Evolutionary conservation across 768 basidiomycete species (phyloP).

Genomic region (Guyanaporus albipodus): DNA sequence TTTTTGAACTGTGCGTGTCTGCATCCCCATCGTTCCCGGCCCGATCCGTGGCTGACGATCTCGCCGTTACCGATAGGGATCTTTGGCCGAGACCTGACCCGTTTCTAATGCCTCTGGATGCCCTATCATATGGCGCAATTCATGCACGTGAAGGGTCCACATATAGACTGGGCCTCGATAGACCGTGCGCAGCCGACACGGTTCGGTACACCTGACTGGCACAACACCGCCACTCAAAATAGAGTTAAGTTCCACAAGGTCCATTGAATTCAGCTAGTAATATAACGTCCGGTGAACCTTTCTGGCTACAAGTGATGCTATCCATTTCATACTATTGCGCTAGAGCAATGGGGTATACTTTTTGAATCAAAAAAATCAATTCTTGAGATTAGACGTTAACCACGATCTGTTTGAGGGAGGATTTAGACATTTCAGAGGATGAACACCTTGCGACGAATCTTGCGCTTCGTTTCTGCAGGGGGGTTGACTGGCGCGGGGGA

Average conservation of each 20-base stretch:
- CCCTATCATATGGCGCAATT: background rate
- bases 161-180: background rate
- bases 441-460: constrained; percentile 29
- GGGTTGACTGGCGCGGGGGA: constrained; percentile 7
- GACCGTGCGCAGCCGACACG: background rate
- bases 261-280: constrained; percentile 10
- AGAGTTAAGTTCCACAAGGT: constrained; percentile 9
- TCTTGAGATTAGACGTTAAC: background rate
- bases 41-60: constrained; percentile 14
- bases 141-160: background rate
- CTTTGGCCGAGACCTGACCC: constrained; percentile 69
- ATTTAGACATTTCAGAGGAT: constrained; percentile 20
- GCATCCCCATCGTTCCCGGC: constrained; percentile 3
- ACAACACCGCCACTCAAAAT: constrained; percentile 5
- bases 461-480: constrained; percentile 27
- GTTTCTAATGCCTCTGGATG: constrained; percentile 43
- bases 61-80: constrained; percentile 46
- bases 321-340: constrained; percentile 17
- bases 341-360: constrained; percentile 11
- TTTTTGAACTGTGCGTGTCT: constrained; percentile 59
- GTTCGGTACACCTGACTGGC: background rate
- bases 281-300: constrained; percentile 15
- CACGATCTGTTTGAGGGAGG: background rate
- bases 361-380: constrained; percentile 9
- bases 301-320: constrained; percentile 20